These are phyloP conservation scores for Penicillium crustosum DNA, from an alignment of 2,329 filamentous ascomycete species.

Conservation along the genomic window DNA sequence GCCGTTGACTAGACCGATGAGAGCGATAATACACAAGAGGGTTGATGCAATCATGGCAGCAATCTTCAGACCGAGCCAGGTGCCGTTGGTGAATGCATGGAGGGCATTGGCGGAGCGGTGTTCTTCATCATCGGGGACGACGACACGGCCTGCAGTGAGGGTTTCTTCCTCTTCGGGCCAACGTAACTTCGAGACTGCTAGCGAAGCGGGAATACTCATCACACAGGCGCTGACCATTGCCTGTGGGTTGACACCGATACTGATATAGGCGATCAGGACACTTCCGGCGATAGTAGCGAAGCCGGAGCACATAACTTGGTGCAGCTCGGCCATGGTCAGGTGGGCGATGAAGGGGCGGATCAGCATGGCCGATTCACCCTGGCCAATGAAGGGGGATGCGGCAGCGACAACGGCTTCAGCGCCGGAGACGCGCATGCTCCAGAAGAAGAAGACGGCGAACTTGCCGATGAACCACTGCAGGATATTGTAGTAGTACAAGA, in stretches of 20 bases:
- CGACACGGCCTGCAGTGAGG: slow-evolving; percentile 75
- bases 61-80: slow-evolving; percentile 84
- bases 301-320: slow-evolving; percentile 89
- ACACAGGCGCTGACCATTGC: slow-evolving; percentile 88
- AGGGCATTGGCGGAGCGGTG: slow-evolving; percentile 71
- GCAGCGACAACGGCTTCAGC: slow-evolving; percentile 92
- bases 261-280: slow-evolving; percentile 82
- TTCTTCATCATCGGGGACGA: slow-evolving; percentile 77
- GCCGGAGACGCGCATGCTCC: slow-evolving; percentile 80
- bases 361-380: slow-evolving; percentile 91
- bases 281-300: slow-evolving; percentile 91
- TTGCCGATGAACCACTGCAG: slow-evolving; percentile 89
- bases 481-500: slow-evolving; percentile 76
- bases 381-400: slow-evolving; percentile 89
- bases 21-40: slow-evolving; percentile 78
- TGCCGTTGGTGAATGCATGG: slow-evolving; percentile 80
- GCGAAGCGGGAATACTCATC: slow-evolving; percentile 90
- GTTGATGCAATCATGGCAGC: slow-evolving; percentile 77
- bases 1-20: slow-evolving; percentile 72
- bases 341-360: slow-evolving; percentile 83
- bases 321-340: slow-evolving; percentile 82
- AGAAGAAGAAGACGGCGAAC: slow-evolving; percentile 89
- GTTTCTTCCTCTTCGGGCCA: slow-evolving; percentile 87
- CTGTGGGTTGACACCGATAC: slow-evolving; percentile 77
- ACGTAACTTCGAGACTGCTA: slow-evolving; percentile 85